phyloP scores from a whole-genome alignment of 139 green algal species.

The Chlorella sp. region DNA sequence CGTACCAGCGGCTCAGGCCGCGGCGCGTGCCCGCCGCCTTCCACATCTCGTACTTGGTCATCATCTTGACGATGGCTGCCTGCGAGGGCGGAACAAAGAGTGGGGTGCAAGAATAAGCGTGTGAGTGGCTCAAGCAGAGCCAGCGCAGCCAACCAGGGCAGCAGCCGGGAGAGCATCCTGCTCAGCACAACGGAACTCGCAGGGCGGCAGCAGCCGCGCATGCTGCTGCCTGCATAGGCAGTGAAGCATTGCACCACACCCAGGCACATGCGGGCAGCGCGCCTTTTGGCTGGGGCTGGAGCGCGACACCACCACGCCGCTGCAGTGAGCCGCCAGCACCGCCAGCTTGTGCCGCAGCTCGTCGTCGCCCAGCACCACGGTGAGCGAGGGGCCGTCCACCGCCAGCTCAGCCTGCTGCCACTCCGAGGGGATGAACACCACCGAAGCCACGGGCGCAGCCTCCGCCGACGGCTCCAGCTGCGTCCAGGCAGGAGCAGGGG shows the following conservation, averaged over 20 bases:
- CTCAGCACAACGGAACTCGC: too few relatives aligned
- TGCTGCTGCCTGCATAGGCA: too few relatives aligned
- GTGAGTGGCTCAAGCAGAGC: too few relatives aligned
- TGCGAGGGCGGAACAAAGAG: too few relatives aligned
- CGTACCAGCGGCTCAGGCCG: conserved; percentile 44
- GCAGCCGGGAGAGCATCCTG: too few relatives aligned
- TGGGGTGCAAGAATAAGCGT: too few relatives aligned
- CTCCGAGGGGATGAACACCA: conserved; percentile 16
- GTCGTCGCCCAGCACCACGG: conserved; percentile 63
- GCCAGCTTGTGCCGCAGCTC: conserved; percentile 49
- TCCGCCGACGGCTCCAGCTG: not conserved
- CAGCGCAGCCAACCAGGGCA: too few relatives aligned
- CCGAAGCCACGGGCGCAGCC: not conserved
- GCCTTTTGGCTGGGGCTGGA: conserved; percentile 75
- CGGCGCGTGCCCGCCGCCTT: conserved; percentile 36
- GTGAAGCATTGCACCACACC: too few relatives aligned
- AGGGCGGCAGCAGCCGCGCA: too few relatives aligned
- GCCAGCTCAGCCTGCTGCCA: conserved; percentile 66
- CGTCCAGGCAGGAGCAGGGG: not conserved
- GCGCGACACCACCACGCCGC: conserved; percentile 69
- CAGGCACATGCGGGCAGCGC: too few relatives aligned
- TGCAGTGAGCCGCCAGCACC: conserved; percentile 60
- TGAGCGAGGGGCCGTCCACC: conserved; percentile 87
- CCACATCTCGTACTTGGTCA: conserved; percentile 66
- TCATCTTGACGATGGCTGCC: conserved; percentile 72